phyloP scores from a whole-genome alignment of 1,284 basidiomycete genomes.

The Apiotrichum akiyoshidainum region DNA sequence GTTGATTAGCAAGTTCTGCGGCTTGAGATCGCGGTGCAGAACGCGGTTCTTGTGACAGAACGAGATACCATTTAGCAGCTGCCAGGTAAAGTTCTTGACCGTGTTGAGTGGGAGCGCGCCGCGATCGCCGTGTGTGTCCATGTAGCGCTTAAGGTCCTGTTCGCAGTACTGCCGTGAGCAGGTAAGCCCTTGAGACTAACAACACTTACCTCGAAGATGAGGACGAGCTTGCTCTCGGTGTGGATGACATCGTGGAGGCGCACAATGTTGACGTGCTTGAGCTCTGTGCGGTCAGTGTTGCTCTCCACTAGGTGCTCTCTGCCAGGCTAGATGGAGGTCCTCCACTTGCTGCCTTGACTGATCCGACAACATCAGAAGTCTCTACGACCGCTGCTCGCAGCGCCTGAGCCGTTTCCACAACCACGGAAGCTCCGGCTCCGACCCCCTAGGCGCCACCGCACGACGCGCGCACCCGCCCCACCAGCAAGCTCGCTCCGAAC shows the following conservation, averaged over 20 bases:
- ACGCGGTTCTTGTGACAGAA: conserved; percentile 97
- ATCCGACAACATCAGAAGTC: not conserved
- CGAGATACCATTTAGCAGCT: conserved; percentile 63
- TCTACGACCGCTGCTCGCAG: too few relatives aligned
- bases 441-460: not conserved
- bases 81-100: conserved; percentile 62
- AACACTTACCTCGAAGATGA: conserved; percentile 80
- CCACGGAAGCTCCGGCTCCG: not conserved
- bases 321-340: not conserved
- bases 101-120: conserved; percentile 67
- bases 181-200: too few relatives aligned
- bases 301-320: not conserved
- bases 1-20: conserved; percentile 95
- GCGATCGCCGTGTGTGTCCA: conserved; percentile 77
- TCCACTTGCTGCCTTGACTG: too few relatives aligned
- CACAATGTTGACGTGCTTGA: conserved; percentile 94
- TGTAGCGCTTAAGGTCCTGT: conserved; percentile 87
- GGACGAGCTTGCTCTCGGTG: conserved; percentile 91
- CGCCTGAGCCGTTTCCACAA: too few relatives aligned
- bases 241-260: conserved; percentile 94
- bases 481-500: conserved; percentile 9
- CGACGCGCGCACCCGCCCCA: not conserved
- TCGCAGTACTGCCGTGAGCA: conserved; percentile 42
- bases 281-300: conserved; percentile 55
- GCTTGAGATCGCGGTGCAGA: conserved; percentile 94